phyloP scores from a whole-genome alignment of 345 rosid genomes.

The Hibiscus mutabilis region DNA sequence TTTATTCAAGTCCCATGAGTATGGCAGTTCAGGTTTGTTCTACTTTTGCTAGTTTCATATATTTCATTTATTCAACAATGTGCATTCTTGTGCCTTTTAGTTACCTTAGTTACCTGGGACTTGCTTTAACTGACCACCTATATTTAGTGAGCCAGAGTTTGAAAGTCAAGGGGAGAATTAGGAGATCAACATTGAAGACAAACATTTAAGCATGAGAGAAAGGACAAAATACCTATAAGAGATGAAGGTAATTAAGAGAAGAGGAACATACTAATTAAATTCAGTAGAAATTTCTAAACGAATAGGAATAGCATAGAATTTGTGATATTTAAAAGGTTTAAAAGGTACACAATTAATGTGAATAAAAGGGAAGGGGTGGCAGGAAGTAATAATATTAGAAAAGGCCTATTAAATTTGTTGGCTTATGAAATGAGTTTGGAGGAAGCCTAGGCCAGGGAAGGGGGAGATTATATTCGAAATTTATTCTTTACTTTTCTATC shows the following conservation, averaged over 20 bases:
- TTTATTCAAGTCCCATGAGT: constrained; percentile 67
- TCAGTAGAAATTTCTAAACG: not conserved
- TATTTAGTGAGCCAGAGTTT: not conserved
- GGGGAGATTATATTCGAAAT: not conserved
- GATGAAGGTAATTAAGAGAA: not conserved
- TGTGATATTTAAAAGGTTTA: not conserved
- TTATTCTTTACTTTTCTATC: constrained; percentile 10
- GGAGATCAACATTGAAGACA: not conserved
- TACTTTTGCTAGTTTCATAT: not conserved
- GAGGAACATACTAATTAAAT: not conserved
- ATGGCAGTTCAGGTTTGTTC: constrained; percentile 75
- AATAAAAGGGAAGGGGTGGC: not conserved
- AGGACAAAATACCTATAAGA: not conserved
- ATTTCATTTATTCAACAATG: too few species aligned
- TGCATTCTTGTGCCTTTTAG: not conserved
- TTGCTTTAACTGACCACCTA: not conserved
- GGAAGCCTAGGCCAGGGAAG: not conserved
- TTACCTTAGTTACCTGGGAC: not conserved
- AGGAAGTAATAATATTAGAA: too few species aligned
- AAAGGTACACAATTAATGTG: not conserved
- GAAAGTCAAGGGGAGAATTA: not conserved
- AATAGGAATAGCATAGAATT: not conserved
- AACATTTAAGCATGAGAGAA: not conserved
- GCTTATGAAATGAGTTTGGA: not conserved
- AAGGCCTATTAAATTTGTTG: not conserved